Percentiles rank a stretch among this genome's conserved stretches.
Conservation (phyloP, 345 rosid genomes). For the Citropsis articulata region DNA sequence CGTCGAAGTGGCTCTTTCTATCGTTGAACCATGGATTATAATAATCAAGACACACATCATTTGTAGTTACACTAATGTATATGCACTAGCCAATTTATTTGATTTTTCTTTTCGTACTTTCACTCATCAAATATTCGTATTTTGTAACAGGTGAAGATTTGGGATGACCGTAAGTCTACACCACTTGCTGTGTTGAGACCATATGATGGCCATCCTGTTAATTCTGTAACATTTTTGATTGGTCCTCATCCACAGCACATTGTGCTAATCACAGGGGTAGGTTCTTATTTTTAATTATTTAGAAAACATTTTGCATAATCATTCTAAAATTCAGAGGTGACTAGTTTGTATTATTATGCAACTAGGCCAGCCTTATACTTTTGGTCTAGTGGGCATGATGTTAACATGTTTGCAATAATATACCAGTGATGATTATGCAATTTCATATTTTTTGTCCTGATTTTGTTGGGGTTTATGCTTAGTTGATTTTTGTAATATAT, state of each 20-base stretch:
- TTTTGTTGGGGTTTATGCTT: neutral
- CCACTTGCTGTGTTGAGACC: conserved; percentile 65
- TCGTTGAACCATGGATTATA: neutral
- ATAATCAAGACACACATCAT: neutral
- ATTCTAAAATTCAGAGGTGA: conserved; percentile 7
- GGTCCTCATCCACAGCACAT: conserved; percentile 69
- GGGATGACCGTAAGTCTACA: conserved; percentile 64
- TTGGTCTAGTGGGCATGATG: neutral
- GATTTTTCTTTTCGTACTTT: neutral
- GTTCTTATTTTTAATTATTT: conserved; percentile 9
- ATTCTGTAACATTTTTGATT: conserved; percentile 59
- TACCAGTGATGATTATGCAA: neutral
- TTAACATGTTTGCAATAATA: neutral
- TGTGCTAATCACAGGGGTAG: conserved; percentile 72
- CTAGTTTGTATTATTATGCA: neutral
- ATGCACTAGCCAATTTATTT: neutral
- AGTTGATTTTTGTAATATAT: conserved; percentile 8
- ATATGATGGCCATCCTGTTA: conserved; percentile 62
- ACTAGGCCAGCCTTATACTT: neutral
- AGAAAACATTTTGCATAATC: neutral
- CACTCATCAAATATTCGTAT: conserved; percentile 9
- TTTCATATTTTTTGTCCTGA: neutral
- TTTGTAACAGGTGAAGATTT: conserved; percentile 59
- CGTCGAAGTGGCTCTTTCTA: neutral
- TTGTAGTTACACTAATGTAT: neutral